A percentile compares a stretch with the other conserved stretches of the same genome.
These are phyloP conservation scores for Beauveria varroae DNA, from an alignment of 2,329 filamentous ascomycete species.

Conservation along the genomic window DNA sequence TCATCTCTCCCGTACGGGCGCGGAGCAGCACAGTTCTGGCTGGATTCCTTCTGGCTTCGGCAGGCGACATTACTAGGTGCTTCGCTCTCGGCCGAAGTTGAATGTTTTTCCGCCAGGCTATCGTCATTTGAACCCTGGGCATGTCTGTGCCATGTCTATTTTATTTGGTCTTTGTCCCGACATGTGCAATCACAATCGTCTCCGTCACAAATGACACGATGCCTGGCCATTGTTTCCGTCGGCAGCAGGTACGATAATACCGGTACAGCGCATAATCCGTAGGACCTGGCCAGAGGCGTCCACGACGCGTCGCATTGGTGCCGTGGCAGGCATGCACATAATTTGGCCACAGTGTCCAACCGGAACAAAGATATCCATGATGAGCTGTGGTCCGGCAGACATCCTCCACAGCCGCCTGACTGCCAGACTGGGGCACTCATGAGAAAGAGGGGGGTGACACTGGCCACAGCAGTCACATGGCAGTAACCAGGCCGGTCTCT, in stretches of 20 bases:
- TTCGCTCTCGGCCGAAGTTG: not conserved
- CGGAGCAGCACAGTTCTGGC: not conserved
- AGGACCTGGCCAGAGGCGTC: not conserved
- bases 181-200: not conserved
- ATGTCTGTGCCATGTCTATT: not conserved
- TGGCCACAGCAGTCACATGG: conserved; percentile 5
- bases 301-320: not conserved
- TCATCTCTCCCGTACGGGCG: not conserved
- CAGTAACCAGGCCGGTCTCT: not conserved
- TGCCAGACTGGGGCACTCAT: not conserved
- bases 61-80: not conserved
- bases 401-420: not conserved
- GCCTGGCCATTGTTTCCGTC: not conserved
- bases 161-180: not conserved
- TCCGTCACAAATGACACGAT: conserved; percentile 1
- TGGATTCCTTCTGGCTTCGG: not conserved
- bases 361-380: conserved; percentile 5
- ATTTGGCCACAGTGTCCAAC: not conserved
- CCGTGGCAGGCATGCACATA: conserved; percentile 1
- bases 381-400: not conserved
- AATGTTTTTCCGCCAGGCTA: not conserved
- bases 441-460: not conserved
- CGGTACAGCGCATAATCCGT: not conserved
- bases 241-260: not conserved
- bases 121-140: not conserved